Base-by-base conservation (phyloP, 352 stramenopile genomes). In the Pythium scleroteichum region DNA sequence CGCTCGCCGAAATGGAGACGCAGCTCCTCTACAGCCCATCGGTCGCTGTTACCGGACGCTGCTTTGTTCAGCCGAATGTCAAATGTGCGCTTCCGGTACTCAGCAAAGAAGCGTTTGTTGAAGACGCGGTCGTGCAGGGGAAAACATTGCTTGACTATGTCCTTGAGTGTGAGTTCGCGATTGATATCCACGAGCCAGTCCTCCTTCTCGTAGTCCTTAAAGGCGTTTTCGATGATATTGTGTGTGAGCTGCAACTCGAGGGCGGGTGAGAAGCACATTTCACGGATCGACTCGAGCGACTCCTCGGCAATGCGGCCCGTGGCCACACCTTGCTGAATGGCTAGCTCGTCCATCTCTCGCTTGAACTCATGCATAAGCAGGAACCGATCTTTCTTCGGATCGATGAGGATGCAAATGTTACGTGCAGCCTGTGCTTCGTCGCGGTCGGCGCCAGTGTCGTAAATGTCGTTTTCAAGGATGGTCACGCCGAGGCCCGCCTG, bases 141-240 rank as follows among this genome's bases (percentile, higher is more conserved):
- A 59, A 95, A 95, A 46, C 78, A 92, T 19, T 91, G 75, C 14
- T 91, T 77, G 29, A 95, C 75, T 3, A 91, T 73, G 48, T 95
- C 86, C 29, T 68, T 78, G 29, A 91, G 79, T 0, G 82, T 90
- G 17, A 95, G 69, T 53, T 91, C 79, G 50, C 92, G 91, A 58
- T 92, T 92, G 23, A 93, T 76, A 58, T 92, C 84, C 26, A 92
- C 82, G 16, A 94, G 79, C 86, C 86, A 93, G 56, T 92, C 84
- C 50, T 95, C 86, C 62, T 90, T 95, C 58, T 95, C 86, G 38
- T 91, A 95, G 61, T 95, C 86, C 32, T 78, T 79, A 20, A 94
- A 85, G 0, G 86, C 86, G 54, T 95, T 95, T 61, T 88, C 71
- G 51, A 95, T 95, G 53, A 95, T 94, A 52, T 94, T 95, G 71